Conservation (phyloP, 148 eudicot species). For the Pouteria glomerata region DNA sequence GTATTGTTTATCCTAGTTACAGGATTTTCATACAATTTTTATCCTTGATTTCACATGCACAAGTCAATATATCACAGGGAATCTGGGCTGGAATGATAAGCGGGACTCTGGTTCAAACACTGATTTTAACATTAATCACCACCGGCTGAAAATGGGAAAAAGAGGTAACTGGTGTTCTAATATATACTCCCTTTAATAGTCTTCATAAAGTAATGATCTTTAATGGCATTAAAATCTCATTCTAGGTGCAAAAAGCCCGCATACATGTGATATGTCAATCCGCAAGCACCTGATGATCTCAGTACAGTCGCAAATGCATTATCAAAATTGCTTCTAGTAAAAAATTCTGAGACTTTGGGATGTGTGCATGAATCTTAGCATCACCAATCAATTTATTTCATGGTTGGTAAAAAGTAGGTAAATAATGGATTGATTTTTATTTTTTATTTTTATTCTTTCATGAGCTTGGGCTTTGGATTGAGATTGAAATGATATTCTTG, state of each 20-base stretch:
- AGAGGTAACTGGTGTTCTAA: constrained; percentile 7
- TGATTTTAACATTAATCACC: constrained; percentile 12
- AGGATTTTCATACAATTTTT: neutral
- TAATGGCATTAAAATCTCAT: neutral
- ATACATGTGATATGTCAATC: neutral
- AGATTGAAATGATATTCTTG: neutral
- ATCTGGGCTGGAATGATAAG: constrained; percentile 31
- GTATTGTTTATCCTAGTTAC: neutral
- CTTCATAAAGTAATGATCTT: neutral
- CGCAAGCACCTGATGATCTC: neutral
- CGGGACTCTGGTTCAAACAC: constrained; percentile 28
- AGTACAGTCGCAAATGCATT: neutral
- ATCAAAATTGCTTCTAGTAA: neutral
- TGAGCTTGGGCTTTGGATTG: neutral
- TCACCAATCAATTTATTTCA: neutral
- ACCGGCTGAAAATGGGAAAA: constrained; percentile 21
- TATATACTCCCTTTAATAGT: neutral
- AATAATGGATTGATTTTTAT: no score
- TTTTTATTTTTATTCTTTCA: no score
- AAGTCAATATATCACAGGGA: constrained; percentile 10
- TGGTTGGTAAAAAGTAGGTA: neutral
- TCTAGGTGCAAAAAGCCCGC: constrained; percentile 11
- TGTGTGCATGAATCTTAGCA: neutral
- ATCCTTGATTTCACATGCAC: neutral
- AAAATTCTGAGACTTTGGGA: neutral